Conservation (phyloP, 2,329 filamentous ascomycete genomes). For the Venturia effusa region DNA sequence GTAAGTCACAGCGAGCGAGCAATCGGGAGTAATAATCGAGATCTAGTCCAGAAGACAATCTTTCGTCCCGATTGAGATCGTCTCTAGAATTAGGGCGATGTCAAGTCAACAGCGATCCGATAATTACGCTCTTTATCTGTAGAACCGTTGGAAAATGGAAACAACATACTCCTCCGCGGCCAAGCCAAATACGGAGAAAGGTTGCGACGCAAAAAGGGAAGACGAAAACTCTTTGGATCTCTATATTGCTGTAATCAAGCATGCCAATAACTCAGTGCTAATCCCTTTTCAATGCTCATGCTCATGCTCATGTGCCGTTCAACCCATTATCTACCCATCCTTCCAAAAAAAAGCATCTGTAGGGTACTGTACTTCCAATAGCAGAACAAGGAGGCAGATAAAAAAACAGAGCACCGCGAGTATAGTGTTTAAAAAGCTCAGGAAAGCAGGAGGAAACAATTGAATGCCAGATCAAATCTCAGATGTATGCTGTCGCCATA, state of each 20-base stretch:
- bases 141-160: no score
- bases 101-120: no score
- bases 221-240: neutral
- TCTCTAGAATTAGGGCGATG: no score
- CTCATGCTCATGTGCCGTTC: neutral
- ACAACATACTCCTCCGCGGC: no score
- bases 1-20: no score
- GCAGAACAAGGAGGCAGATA: neutral
- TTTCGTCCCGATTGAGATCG: no score
- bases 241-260: neutral
- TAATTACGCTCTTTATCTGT: no score
- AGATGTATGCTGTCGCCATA: neutral
- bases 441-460: neutral
- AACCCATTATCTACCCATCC: neutral
- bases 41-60: no score
- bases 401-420: neutral
- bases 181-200: neutral
- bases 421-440: neutral
- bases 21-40: no score
- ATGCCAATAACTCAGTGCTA: neutral
- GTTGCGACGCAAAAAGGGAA: neutral
- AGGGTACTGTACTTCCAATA: neutral
- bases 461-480: conserved; percentile 3
- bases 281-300: neutral
- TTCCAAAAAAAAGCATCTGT: neutral